These are phyloP conservation scores for Scenedesmus sp. DNA, from an alignment of 163 green algal genomes.

Conservation along the genomic window DNA sequence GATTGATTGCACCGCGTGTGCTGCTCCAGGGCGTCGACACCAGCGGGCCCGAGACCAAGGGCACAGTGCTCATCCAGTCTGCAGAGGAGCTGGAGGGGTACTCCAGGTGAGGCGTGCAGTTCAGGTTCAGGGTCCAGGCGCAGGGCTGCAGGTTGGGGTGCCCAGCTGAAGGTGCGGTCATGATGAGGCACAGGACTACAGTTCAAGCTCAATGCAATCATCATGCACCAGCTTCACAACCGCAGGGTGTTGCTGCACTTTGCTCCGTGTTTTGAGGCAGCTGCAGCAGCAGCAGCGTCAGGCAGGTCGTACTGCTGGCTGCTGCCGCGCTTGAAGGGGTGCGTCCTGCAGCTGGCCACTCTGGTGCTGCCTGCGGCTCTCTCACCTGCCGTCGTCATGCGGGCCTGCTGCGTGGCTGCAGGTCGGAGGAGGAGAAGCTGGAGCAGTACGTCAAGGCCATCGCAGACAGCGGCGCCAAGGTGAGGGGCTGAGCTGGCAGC, in stretches of 20 bases:
- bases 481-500: background rate
- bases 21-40: constrained; percentile 90
- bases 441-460: constrained; percentile 94
- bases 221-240: too few species aligned
- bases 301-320: background rate
- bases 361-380: background rate
- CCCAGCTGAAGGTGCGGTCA: too few species aligned
- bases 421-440: constrained; percentile 92
- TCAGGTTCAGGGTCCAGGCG: background rate
- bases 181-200: too few species aligned
- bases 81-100: constrained; percentile 97
- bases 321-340: too few species aligned
- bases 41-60: constrained; percentile 96
- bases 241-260: too few species aligned
- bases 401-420: constrained; percentile 31
- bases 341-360: too few species aligned
- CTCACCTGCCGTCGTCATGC: too few species aligned
- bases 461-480: constrained; percentile 72
- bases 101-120: constrained; percentile 62
- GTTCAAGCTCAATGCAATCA: too few species aligned
- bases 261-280: too few species aligned
- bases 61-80: constrained; percentile 97
- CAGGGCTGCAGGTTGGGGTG: constrained; percentile 78
- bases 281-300: too few species aligned
- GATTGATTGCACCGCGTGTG: background rate